These are phyloP conservation scores for Daldinia grandis DNA, from an alignment of 495 filamentous ascomycete species.

Conservation along the genomic window DNA sequence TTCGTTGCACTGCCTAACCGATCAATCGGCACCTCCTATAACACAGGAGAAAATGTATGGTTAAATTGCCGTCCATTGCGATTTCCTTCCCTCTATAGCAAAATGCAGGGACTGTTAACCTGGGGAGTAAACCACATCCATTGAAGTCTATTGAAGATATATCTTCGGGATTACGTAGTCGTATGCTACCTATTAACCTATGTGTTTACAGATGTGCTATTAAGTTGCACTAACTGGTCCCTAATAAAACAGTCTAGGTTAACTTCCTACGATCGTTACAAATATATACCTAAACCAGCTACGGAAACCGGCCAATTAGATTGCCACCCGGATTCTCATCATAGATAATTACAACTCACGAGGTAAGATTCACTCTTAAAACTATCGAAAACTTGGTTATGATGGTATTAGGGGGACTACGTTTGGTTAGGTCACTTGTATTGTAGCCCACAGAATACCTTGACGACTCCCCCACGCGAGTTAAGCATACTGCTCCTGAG, in stretches of 20 bases:
- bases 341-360: not conserved
- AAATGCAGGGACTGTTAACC: too few relatives aligned
- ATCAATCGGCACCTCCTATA: not conserved
- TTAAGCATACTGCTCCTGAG: not conserved
- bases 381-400: not conserved
- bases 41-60: not conserved
- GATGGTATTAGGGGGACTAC: not conserved
- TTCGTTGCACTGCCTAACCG: not conserved
- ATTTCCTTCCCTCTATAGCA: too few relatives aligned
- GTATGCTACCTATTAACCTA: not conserved
- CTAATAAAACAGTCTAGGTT: not conserved
- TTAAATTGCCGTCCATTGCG: too few relatives aligned
- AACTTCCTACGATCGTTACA: not conserved
- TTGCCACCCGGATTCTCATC: not conserved
- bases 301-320: not conserved
- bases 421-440: not conserved
- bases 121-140: too few relatives aligned
- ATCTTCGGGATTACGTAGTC: too few relatives aligned
- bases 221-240: not conserved
- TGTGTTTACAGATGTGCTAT: not conserved
- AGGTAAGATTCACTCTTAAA: not conserved
- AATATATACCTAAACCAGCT: constrained; percentile 1
- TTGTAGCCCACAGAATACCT: not conserved
- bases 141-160: too few relatives aligned
- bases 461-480: not conserved